Percentiles rank a stretch among this genome's conserved stretches.
Evolutionary conservation across 2,329 filamentous ascomycete genomes (phyloP).

Genomic region (Hypoxylon rubiginosum): DNA sequence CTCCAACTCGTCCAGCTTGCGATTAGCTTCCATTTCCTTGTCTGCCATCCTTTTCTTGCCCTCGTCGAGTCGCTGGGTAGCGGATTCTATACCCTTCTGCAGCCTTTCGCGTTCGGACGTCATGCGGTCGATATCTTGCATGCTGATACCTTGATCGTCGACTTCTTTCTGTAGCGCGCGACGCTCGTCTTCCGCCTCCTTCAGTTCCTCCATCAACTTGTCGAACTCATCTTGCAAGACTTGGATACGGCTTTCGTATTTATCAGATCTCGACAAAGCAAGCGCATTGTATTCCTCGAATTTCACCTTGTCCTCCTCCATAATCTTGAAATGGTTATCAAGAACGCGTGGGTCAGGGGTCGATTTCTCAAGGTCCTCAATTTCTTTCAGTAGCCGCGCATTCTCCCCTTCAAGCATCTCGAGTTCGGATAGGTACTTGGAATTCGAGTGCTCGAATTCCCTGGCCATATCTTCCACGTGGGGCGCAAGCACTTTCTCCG

Average conservation of each 20-base stretch:
- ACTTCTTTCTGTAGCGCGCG: slow-evolving; percentile 84
- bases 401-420: slow-evolving; percentile 90
- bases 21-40: slow-evolving; percentile 88
- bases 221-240: slow-evolving; percentile 89
- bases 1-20: slow-evolving; percentile 92
- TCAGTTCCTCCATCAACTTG: slow-evolving; percentile 80
- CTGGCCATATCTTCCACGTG: slow-evolving; percentile 90
- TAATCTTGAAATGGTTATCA: slow-evolving; percentile 90
- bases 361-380: slow-evolving; percentile 89
- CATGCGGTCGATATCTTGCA: slow-evolving; percentile 99
- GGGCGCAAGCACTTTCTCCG: slow-evolving; percentile 81
- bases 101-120: slow-evolving; percentile 93
- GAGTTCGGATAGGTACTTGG: slow-evolving; percentile 86
- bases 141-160: slow-evolving; percentile 93
- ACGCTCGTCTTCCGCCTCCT: slow-evolving; percentile 86
- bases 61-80: slow-evolving; percentile 83
- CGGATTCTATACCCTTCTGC: slow-evolving; percentile 87
- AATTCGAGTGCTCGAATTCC: slow-evolving; percentile 88
- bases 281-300: slow-evolving; percentile 95
- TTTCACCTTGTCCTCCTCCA: slow-evolving; percentile 94
- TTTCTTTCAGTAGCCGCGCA: slow-evolving; percentile 82
- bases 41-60: slow-evolving; percentile 85
- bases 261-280: slow-evolving; percentile 87
- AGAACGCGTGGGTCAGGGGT: slow-evolving; percentile 86
- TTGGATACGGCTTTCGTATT: slow-evolving; percentile 84